Conservation (phyloP, 2,329 filamentous ascomycete species). For the Helotiales sp. region DNA sequence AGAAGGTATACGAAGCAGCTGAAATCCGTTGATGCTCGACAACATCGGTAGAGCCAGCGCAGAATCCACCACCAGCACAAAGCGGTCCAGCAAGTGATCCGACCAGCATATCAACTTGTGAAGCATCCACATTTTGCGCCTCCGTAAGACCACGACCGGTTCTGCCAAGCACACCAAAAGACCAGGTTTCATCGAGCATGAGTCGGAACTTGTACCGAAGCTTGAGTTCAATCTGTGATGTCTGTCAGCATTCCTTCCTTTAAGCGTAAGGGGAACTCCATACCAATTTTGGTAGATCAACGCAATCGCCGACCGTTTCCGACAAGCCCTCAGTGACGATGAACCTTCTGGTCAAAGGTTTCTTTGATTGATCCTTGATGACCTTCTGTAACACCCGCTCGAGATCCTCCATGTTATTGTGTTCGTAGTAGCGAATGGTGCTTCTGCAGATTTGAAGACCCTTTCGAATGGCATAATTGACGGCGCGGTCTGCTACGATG, state of each 20-base stretch:
- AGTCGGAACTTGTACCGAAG: conserved; percentile 97
- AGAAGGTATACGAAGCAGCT: conserved; percentile 92
- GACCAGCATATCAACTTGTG: conserved; percentile 95
- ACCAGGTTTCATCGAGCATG: conserved; percentile 97
- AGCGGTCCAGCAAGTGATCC: conserved; percentile 89
- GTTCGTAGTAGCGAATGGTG: conserved; percentile 90
- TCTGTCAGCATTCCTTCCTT: background rate
- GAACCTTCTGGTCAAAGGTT: conserved; percentile 87
- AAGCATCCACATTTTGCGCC: conserved; percentile 92
- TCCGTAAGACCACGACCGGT: conserved; percentile 93
- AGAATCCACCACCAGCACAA: conserved; percentile 94
- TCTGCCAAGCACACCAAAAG: conserved; percentile 90
- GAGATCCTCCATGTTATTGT: conserved; percentile 94
- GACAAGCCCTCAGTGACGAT: conserved; percentile 96
- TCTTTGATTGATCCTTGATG: conserved; percentile 81
- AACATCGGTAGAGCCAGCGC: conserved; percentile 87
- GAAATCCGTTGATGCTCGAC: conserved; percentile 96
- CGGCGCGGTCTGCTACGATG: conserved; percentile 91
- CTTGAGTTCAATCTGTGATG: conserved; percentile 79
- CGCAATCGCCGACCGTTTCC: conserved; percentile 85
- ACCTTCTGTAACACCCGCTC: conserved; percentile 85
- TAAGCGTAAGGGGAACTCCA: conserved; percentile 16
- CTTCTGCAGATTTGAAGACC: conserved; percentile 92
- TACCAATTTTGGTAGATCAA: conserved; percentile 84
- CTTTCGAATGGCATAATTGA: conserved; percentile 93